A percentile compares a stretch with the other conserved stretches of the same genome.
Evolutionary conservation across 345 rosid species (phyloP).

Genomic region (Pseudoturritis turrita): DNA sequence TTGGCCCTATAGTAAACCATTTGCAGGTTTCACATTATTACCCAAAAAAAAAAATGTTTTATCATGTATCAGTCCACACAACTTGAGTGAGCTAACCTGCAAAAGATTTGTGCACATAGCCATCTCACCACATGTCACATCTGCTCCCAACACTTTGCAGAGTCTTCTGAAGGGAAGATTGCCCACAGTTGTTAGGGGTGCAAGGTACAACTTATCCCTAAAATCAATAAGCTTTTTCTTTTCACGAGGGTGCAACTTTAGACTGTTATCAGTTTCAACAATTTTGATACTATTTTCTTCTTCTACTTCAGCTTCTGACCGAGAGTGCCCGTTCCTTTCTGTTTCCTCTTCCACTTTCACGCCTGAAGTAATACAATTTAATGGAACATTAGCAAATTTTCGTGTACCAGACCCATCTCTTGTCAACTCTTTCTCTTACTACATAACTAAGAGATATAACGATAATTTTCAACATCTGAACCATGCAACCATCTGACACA

Average conservation of each 20-base stretch:
- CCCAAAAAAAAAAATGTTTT: background rate
- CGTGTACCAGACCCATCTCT: background rate
- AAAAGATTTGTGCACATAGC: slow-evolving; percentile 95
- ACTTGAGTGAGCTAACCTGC: slow-evolving; percentile 50
- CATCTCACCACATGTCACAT: slow-evolving; percentile 97
- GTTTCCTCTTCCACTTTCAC: slow-evolving; percentile 22
- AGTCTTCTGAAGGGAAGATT: slow-evolving; percentile 96
- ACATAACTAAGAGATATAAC: background rate
- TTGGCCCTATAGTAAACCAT: slow-evolving; percentile 56
- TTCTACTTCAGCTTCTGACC: slow-evolving; percentile 26
- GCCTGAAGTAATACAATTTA: slow-evolving; percentile 36
- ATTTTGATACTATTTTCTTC: slow-evolving; percentile 23
- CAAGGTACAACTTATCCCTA: slow-evolving; percentile 82
- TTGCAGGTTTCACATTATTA: slow-evolving; percentile 11
- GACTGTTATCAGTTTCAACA: slow-evolving; percentile 51
- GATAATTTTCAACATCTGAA: background rate
- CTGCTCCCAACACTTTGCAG: slow-evolving; percentile 90
- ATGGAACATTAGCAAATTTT: slow-evolving; percentile 1
- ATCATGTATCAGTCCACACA: background rate
- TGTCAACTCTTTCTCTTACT: background rate
- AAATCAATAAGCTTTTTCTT: slow-evolving; percentile 79
- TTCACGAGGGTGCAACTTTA: slow-evolving; percentile 70
- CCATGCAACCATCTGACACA: background rate
- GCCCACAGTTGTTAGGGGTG: slow-evolving; percentile 94
- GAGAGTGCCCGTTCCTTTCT: slow-evolving; percentile 17